Evolutionary conservation across 2,329 filamentous ascomycete genomes (phyloP).

Genomic region (Rosellinia necatrix): DNA sequence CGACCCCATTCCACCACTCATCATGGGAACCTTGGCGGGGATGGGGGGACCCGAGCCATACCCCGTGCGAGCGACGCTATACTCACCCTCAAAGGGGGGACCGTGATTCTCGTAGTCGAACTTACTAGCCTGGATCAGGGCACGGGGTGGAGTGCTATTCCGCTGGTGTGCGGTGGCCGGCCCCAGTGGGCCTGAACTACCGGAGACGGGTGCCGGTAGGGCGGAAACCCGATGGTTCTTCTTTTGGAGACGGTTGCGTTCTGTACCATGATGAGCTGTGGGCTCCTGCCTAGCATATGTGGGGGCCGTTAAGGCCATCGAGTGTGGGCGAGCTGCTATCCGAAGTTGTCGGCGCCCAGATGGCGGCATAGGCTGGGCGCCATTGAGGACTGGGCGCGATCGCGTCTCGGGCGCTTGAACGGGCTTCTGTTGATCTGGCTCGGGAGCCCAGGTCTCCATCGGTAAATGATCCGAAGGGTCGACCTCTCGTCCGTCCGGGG

Average conservation of each 20-base stretch:
- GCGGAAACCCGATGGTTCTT: constrained; percentile 55
- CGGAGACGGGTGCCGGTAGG: constrained; percentile 45
- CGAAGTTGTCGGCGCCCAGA: constrained; percentile 58
- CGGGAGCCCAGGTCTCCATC: constrained; percentile 76
- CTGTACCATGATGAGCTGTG: constrained; percentile 45
- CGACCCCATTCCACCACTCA: constrained; percentile 46
- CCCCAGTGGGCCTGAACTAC: constrained; percentile 55
- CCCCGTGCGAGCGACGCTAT: constrained; percentile 39
- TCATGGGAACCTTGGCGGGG: constrained; percentile 70
- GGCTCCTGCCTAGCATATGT: constrained; percentile 39
- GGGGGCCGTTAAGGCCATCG: constrained; percentile 46
- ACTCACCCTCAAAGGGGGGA: constrained; percentile 43
- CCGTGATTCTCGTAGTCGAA: constrained; percentile 62
- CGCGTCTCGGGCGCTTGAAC: constrained; percentile 35
- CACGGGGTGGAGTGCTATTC: constrained; percentile 51
- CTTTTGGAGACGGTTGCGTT: constrained; percentile 68
- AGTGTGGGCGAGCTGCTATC: constrained; percentile 55
- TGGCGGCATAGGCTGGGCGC: constrained; percentile 57
- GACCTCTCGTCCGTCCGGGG: constrained; percentile 74
- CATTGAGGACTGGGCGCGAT: constrained; percentile 54
- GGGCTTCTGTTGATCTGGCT: constrained; percentile 67
- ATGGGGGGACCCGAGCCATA: constrained; percentile 59
- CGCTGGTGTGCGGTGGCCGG: constrained; percentile 59
- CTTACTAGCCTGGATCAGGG: constrained; percentile 52
- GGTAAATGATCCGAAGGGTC: constrained; percentile 83